Evolutionary conservation across 441 rosid genomes (phyloP), one percentile per base, ranked within the genome.

Genomic region (Populus hybrid): DNA sequence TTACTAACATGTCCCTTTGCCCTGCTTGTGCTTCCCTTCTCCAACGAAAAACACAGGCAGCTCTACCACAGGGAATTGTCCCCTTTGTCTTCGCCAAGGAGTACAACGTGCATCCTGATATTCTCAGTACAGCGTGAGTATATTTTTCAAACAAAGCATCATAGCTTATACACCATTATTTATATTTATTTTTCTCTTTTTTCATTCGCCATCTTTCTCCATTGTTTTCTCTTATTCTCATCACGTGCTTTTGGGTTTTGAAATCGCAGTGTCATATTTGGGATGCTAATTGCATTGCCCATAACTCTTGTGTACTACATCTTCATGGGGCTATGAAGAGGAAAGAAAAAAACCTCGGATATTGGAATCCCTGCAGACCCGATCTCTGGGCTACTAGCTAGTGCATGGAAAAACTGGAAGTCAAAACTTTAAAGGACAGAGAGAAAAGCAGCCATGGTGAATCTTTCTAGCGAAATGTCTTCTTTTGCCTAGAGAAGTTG

Each of bases 261-360:
- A 2, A 28, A 69, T 72, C 38, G 79, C 88, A 91, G 96, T 18
- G 96, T 91, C 21, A 91, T 91, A 78, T 91, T 91, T 72, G 96
- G 96, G 78, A 91, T 91, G 96, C 87, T 89, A 66, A 87, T 91
- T 61, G 96, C 96, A 16, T 77, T 91, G 86, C 96, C 96, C 10
- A 89, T 91, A 59, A 90, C 96, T 1, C 94, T 91, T n/a, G 91
- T 88, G 69, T 91, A 91, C 89, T 91, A 91, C 91, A 86, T 91
- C 77, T 77, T 90, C 40, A 14, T 90, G 89, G 96, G 92, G 53
- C 73, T 91, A 78, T 89, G 83, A 89, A 69, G 70, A 66, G 42
- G 67, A 32, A 11, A 40, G 40, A n/a, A n/a, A 10, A 5, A 8
- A 7, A 2, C 34, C 14, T 35, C 21, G 20, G 67, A 53, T 38